Conservation (phyloP, 2,329 filamentous ascomycete species). For the Pseudopyricularia cyperi region DNA sequence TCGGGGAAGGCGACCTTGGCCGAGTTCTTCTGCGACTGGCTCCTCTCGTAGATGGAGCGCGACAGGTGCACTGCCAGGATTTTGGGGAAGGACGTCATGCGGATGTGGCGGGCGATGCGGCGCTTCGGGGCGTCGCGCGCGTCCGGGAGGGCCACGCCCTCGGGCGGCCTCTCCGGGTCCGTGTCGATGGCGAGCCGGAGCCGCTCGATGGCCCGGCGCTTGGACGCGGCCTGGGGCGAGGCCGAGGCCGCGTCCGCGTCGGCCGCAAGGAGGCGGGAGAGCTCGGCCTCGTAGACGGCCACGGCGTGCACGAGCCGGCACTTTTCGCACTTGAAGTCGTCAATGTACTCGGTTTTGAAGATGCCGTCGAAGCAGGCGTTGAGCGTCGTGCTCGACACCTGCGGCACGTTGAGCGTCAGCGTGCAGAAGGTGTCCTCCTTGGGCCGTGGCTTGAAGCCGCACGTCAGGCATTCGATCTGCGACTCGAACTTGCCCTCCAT, state of each 20-base stretch:
- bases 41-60: slow-evolving; percentile 76
- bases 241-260: neutral
- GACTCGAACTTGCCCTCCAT: slow-evolving; percentile 87
- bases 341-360: slow-evolving; percentile 90
- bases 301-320: slow-evolving; percentile 78
- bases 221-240: neutral
- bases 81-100: slow-evolving; percentile 78
- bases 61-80: slow-evolving; percentile 86
- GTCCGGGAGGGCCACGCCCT: slow-evolving; percentile 63
- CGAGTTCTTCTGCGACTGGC: slow-evolving; percentile 77
- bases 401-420: slow-evolving; percentile 81
- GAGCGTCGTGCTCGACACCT: slow-evolving; percentile 66
- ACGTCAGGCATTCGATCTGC: slow-evolving; percentile 87
- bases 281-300: slow-evolving; percentile 46
- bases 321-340: slow-evolving; percentile 91
- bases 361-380: slow-evolving; percentile 86
- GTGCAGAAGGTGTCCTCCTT: slow-evolving; percentile 80
- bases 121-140: slow-evolving; percentile 63
- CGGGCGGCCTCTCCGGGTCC: slow-evolving; percentile 67
- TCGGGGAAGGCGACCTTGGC: slow-evolving; percentile 92
- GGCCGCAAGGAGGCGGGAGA: slow-evolving; percentile 16
- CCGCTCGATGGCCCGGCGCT: slow-evolving; percentile 38
- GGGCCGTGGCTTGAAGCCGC: slow-evolving; percentile 78
- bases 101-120: slow-evolving; percentile 75
- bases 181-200: slow-evolving; percentile 59